A percentile compares a stretch with the other conserved stretches of the same genome.
Evolutionary conservation across 352 stramenopile genomes (phyloP).

Genomic region (Globisporangium abappressorium): DNA sequence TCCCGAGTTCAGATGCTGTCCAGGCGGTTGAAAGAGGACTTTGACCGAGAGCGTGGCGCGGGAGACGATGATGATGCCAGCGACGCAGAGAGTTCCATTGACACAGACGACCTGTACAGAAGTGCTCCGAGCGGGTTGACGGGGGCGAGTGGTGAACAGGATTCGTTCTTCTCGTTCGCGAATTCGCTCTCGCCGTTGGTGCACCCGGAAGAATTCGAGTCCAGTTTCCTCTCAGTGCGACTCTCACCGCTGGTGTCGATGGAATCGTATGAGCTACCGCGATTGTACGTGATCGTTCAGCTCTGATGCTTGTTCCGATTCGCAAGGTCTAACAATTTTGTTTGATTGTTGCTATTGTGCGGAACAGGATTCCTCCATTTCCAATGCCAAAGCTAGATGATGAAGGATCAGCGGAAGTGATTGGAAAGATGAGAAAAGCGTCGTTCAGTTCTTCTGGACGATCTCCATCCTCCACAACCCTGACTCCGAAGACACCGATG

Average conservation of each 20-base stretch:
- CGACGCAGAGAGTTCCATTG: conserved; percentile 15
- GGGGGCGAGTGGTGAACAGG: conserved; percentile 46
- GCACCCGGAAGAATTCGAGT: conserved; percentile 55
- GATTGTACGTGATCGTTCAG: conserved; percentile 45
- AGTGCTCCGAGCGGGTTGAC: conserved; percentile 36
- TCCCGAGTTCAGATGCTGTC: conserved; percentile 29
- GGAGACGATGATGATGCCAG: conserved; percentile 12
- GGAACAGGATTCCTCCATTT: conserved; percentile 57
- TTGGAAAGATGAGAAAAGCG: neutral
- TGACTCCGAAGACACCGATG: conserved; percentile 22
- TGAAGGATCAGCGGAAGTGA: conserved; percentile 7
- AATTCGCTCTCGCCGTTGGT: conserved; percentile 73
- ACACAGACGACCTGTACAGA: conserved; percentile 32
- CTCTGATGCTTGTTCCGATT: neutral
- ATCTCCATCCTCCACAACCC: conserved; percentile 16
- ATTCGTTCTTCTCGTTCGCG: conserved; percentile 80
- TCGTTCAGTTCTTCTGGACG: neutral
- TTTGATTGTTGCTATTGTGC: neutral
- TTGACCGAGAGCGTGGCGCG: conserved; percentile 25
- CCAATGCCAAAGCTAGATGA: conserved; percentile 30
- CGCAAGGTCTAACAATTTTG: neutral
- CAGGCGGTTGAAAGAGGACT: conserved; percentile 31
- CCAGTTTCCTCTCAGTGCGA: conserved; percentile 50
- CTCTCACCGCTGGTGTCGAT: conserved; percentile 61
- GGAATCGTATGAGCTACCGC: conserved; percentile 52